These are phyloP conservation scores for Takashimella tepidaria DNA, from an alignment of 1,284 basidiomycete genomes.

Conservation along the genomic window DNA sequence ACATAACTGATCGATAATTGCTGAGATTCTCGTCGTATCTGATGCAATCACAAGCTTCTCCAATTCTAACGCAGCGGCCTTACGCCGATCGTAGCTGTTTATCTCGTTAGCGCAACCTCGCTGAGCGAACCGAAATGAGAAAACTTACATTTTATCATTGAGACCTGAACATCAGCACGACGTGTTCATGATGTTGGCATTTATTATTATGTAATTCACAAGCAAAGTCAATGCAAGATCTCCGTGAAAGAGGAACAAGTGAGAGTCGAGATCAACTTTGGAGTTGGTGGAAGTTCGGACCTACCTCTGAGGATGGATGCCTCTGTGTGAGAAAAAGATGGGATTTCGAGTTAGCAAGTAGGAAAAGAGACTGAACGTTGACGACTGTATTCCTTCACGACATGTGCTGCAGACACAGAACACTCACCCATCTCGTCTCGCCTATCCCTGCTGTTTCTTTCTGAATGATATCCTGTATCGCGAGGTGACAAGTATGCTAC, in stretches of 20 bases:
- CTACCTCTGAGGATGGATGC: slow-evolving; percentile 38
- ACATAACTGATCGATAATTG: slow-evolving; percentile 91
- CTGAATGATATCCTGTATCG: too few relatives aligned
- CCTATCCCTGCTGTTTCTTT: too few relatives aligned
- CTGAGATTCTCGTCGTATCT: slow-evolving; percentile 72
- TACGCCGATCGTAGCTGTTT: slow-evolving; percentile 74
- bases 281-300: slow-evolving; percentile 2
- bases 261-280: too few relatives aligned
- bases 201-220: not conserved
- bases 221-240: too few relatives aligned
- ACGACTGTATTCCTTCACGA: too few relatives aligned
- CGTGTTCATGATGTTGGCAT: not conserved
- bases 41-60: slow-evolving; percentile 87
- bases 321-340: slow-evolving; percentile 19
- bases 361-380: too few relatives aligned
- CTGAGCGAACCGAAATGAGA: not conserved
- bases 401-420: too few relatives aligned
- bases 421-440: too few relatives aligned
- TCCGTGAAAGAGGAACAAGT: too few relatives aligned
- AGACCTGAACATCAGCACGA: slow-evolving; percentile 28
- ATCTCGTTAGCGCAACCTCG: not conserved
- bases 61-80: slow-evolving; percentile 88
- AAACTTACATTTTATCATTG: slow-evolving; percentile 47
- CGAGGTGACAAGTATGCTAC: too few relatives aligned
- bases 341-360: too few relatives aligned